Base-by-base conservation (phyloP, 441 rosid genomes). In the Bocquillonia castaneifolia region DNA sequence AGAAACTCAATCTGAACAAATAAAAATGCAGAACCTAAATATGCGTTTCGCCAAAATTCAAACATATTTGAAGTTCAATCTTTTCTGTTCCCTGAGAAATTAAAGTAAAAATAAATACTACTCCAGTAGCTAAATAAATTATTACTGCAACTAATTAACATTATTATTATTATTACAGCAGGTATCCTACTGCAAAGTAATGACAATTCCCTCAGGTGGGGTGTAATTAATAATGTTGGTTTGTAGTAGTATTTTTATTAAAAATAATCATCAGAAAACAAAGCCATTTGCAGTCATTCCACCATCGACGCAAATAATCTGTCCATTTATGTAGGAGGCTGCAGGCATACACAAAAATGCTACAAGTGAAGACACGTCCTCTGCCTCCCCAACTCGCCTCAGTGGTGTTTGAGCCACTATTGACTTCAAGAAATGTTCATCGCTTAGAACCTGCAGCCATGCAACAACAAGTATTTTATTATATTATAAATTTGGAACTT, bases 281-380 rank as follows among this genome's bases (percentile, higher is more conserved):
- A 89, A 83, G 34, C 96, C 94, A 39, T 92, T 81, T 34, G 71
- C 86, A 0, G 89, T 69, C 73, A 75, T 67, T 62, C 93, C 93
- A 50, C 93, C 93, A 31, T 92, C 95, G 3, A 90, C 93, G 0
- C 84, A 80, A 52, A 85, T 79, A 37, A 83, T 64, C 67, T 85
- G 96, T 15, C 95, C 96, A 0, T 89, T 88, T 28, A 90, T 83
- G 71, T 88, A 90, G 63, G 91, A 86, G 10, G 96, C 77, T 7
- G 93, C 87, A 0, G 93, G 93, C 44, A 90, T 74, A 80, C 95
- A 85, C n/a, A 88, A 83, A 76, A 83, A 90, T 40, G 89, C 85
- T 32, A 82, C 93, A 13, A 86, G 64, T 1, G 93, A 84, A 1
- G 94, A 78, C 0, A 86, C 94, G 70, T 88, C 96, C 59, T 85